A percentile compares a stretch with the other conserved stretches of the same genome.
These are phyloP conservation scores for Globomyces pollinis-pini DNA, from an alignment of 192 early-diverging fungal genomes.

Conservation along the genomic window DNA sequence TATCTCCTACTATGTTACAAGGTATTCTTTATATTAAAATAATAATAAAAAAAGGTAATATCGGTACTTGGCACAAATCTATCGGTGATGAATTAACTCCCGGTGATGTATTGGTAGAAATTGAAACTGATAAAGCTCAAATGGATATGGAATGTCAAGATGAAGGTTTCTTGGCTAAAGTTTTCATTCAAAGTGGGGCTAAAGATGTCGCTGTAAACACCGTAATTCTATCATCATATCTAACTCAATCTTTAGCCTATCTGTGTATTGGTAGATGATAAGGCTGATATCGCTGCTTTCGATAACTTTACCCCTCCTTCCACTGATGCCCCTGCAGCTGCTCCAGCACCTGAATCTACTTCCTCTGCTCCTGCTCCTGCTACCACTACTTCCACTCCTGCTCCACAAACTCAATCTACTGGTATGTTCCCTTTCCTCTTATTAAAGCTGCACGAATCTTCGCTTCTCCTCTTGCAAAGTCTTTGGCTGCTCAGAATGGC, in stretches of 20 bases:
- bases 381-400: slow-evolving; percentile 2
- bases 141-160: slow-evolving; percentile 99
- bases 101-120: slow-evolving; percentile 91
- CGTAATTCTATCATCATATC: slow-evolving; percentile 22
- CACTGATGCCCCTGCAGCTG: slow-evolving; percentile 13
- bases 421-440: slow-evolving; percentile 19
- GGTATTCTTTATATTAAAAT: slow-evolving; percentile 33
- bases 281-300: slow-evolving; percentile 81
- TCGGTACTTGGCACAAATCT: slow-evolving; percentile 90
- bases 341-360: slow-evolving; percentile 7
- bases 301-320: slow-evolving; percentile 55
- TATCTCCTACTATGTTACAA: slow-evolving; percentile 98
- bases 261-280: slow-evolving; percentile 83
- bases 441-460: slow-evolving; percentile 57
- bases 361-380: slow-evolving; percentile 20
- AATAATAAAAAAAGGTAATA: slow-evolving; percentile 46
- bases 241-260: slow-evolving; percentile 61
- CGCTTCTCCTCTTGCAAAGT: slow-evolving; percentile 78
- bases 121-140: slow-evolving; percentile 99
- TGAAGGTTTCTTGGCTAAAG: slow-evolving; percentile 92
- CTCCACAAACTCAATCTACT: slow-evolving; percentile 43
- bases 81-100: slow-evolving; percentile 82
- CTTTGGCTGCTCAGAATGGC: slow-evolving; percentile 75
- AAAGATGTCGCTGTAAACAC: slow-evolving; percentile 83
- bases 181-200: slow-evolving; percentile 64